Base-by-base conservation (phyloP, 768 basidiomycete species). In the Lactifluus subvellereus region DNA sequence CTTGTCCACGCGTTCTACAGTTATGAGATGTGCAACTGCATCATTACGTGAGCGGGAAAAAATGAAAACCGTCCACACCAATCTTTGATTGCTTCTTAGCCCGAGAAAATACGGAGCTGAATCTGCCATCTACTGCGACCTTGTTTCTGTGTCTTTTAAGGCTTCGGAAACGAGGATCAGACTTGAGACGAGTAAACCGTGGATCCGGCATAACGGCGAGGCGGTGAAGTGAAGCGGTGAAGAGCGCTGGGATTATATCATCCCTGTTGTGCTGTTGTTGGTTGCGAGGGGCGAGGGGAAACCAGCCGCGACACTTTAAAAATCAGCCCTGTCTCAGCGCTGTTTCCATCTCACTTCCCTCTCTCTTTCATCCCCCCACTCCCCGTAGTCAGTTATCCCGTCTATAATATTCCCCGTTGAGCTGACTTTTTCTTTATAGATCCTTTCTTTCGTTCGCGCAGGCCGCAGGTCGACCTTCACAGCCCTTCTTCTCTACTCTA, bases 151-250 rank as follows among this genome's bases (percentile, higher is more conserved):
- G 84, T 74, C 87, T 91, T 72, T 85, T 90, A 2, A 91, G 89
- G 37, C 83, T 82, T 30, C 94, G 81, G 77, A 99, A 99, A 54
- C 97, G 85, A 51, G 97, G 97, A 72, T 99, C 96, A 14, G 92
- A 85, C 72, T 84, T 87, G 59, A 98, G 79, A 57, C 90, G 80
- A 20, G 89, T 82, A 74, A 98, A 99, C 22, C 96, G 84, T n/a
- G 89, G 79, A 75, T 97, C 91, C 9, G 59, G 43, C 59, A 60
- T 60, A 27, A 13, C 16, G 43, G 52, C 47, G 47, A 27, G 27
- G 22, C 47, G 27, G 47, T 48, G 45, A 40, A 14, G 51, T 35
- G 27, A 27, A 27, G 27, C 30, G 14, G 45, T n/a, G 6, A 32
- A 27, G 27, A 51, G 32, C 50, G 18, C 54, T 14, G n/a, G 0